phyloP scores from a whole-genome alignment of 179 eudicot genomes.

The Beta lomatogona region DNA sequence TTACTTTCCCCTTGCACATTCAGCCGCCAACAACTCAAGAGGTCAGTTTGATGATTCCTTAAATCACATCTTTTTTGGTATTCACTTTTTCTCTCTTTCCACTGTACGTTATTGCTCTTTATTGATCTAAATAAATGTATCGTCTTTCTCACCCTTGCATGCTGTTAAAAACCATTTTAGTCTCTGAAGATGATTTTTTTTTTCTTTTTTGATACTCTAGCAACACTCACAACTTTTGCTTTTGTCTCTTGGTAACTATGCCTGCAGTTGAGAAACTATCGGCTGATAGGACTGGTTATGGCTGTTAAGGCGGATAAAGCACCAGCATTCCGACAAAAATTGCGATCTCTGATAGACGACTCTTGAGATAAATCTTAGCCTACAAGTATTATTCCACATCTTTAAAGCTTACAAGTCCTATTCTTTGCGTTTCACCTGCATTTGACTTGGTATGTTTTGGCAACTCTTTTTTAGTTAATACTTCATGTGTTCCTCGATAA shows the following conservation, averaged over 20 bases:
- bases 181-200: too few species aligned
- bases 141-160: not conserved
- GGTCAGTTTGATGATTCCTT: constrained; percentile 43
- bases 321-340: constrained; percentile 51
- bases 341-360: constrained; percentile 65
- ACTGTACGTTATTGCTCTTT: not conserved
- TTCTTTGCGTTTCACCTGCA: too few species aligned
- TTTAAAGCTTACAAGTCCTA: too few species aligned
- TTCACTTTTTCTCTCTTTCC: not conserved
- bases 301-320: constrained; percentile 69
- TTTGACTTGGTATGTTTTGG: too few species aligned
- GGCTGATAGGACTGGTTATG: constrained; percentile 79
- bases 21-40: constrained; percentile 62
- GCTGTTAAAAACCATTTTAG: not conserved
- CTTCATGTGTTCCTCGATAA: too few species aligned
- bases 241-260: not conserved
- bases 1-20: constrained; percentile 56
- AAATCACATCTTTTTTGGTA: not conserved
- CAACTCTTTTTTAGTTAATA: too few species aligned
- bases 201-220: not conserved
- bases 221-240: not conserved
- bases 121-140: not conserved
- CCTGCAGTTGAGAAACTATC: constrained; percentile 74
- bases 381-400: not conserved
- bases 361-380: constrained; percentile 31